phyloP scores from a whole-genome alignment of 345 rosid species.

The Gynandropsis gynandra region DNA sequence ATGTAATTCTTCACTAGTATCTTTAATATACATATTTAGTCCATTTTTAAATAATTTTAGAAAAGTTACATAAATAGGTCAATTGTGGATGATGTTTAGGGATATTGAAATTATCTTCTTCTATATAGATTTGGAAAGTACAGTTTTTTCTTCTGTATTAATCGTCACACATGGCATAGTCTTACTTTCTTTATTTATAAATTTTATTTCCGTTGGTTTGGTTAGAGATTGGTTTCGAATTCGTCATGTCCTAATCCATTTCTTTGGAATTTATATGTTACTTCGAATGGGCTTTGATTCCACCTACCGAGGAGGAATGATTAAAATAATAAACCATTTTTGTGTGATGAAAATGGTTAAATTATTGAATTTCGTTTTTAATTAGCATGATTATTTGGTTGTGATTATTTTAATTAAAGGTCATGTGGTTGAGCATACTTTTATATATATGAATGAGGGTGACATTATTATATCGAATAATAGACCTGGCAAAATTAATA shows the following conservation, averaged over 20 bases:
- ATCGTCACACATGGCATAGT: too few species aligned
- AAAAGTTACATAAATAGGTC: too few species aligned
- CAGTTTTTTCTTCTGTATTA: too few species aligned
- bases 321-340: conserved; percentile 3
- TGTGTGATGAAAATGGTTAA: background rate
- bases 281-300: conserved; percentile 4
- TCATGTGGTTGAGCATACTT: conserved; percentile 11
- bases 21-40: too few species aligned
- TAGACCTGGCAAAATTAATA: background rate
- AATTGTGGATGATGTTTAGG: too few species aligned
- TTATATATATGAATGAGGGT: background rate
- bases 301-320: conserved; percentile 15
- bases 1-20: too few species aligned
- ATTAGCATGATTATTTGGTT: background rate
- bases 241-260: conserved; percentile 7
- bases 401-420: conserved; percentile 7
- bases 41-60: too few species aligned
- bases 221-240: conserved; percentile 11
- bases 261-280: background rate
- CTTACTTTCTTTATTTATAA: too few species aligned
- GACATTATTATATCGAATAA: background rate
- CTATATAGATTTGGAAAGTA: too few species aligned
- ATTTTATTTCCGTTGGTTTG: background rate
- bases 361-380: background rate
- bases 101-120: too few species aligned